phyloP scores from a whole-genome alignment of 2,329 filamentous ascomycete genomes.

The Microdochium paspali region DNA sequence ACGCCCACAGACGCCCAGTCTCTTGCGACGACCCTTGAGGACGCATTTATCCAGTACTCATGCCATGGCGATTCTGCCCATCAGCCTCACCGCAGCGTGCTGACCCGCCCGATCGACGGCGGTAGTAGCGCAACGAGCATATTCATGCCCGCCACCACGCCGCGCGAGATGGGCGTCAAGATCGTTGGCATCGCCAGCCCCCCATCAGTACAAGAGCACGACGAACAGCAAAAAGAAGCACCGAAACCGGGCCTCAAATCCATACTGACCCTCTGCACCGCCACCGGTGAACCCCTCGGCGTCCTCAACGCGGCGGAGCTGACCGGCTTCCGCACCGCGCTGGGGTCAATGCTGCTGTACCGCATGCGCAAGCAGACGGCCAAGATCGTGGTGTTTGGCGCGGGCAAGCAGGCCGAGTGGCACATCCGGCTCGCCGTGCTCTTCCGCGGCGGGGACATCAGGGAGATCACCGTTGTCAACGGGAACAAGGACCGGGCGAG shows the following conservation, averaged over 20 bases:
- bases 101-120: background rate
- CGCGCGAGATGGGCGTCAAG: background rate
- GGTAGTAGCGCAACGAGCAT: slow-evolving; percentile 1
- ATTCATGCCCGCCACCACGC: slow-evolving; percentile 1
- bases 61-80: background rate
- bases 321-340: slow-evolving; percentile 59
- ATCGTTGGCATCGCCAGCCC: background rate
- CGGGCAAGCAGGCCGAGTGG: slow-evolving; percentile 64
- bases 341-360: slow-evolving; percentile 53
- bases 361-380: slow-evolving; percentile 29
- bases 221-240: background rate
- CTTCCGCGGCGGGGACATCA: slow-evolving; percentile 24
- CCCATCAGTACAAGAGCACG: background rate
- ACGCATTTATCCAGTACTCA: background rate
- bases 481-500: slow-evolving; percentile 13
- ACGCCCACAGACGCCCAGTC: background rate
- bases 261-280: background rate
- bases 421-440: slow-evolving; percentile 57
- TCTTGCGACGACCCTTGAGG: background rate
- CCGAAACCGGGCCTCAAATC: background rate
- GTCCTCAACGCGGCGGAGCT: slow-evolving; percentile 59
- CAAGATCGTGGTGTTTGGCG: slow-evolving; percentile 55
- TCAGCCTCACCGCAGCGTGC: background rate
- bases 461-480: slow-evolving; percentile 22
- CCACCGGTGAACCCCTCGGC: slow-evolving; percentile 26